phyloP scores from a whole-genome alignment of 352 stramenopile genomes.

The Phytophthora melonis region DNA sequence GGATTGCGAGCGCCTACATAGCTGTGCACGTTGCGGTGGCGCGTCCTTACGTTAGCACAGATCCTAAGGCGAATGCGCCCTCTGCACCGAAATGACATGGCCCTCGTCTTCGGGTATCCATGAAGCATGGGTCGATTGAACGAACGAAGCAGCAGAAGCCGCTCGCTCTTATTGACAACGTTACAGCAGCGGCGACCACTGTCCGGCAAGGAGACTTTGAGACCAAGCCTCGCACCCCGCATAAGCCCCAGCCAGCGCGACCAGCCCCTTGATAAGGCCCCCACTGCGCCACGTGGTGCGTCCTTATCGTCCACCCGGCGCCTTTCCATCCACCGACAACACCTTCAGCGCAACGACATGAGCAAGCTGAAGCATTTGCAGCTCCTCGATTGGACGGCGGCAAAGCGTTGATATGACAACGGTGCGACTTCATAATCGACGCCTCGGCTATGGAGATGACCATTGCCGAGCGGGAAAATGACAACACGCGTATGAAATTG shows the following conservation, averaged over 20 bases:
- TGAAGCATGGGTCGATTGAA: constrained; percentile 14
- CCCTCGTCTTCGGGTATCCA: constrained; percentile 6
- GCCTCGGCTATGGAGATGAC: constrained; percentile 16
- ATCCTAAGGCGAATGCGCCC: constrained; percentile 17
- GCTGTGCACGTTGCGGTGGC: background rate
- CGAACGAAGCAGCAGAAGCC: constrained; percentile 3
- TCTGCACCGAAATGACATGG: constrained; percentile 31
- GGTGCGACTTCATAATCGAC: constrained; percentile 1
- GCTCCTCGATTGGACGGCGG: constrained; percentile 31
- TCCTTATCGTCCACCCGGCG: constrained; percentile 31
- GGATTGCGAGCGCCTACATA: constrained; percentile 4
- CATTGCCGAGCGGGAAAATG: background rate
- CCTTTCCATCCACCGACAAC: constrained; percentile 21
- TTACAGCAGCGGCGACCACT: constrained; percentile 7
- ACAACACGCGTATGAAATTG: too few species aligned
- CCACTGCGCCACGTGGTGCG: constrained; percentile 5
- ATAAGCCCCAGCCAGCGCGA: too few species aligned
- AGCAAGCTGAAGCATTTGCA: constrained; percentile 13
- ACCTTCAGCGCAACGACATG: constrained; percentile 18
- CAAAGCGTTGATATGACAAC: background rate
- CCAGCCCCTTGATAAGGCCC: too few species aligned
- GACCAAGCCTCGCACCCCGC: background rate
- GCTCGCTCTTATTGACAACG: background rate
- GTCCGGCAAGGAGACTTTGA: constrained; percentile 16
- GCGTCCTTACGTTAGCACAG: constrained; percentile 20